Conservation (phyloP, 1,284 basidiomycete species). For the Trametes versicolor region DNA sequence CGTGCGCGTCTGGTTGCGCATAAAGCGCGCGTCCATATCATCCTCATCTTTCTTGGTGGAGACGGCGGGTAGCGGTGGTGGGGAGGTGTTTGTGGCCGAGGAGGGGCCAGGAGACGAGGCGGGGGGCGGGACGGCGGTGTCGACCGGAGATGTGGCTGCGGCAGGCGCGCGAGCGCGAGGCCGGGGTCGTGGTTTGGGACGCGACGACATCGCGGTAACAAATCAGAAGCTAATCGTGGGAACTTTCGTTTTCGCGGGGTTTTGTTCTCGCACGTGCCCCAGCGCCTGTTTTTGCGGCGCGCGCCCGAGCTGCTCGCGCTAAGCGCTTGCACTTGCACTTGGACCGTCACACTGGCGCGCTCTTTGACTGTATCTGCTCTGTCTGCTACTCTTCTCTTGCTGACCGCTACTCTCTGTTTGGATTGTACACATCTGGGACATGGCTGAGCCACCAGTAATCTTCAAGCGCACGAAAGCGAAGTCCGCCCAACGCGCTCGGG, state of each 20-base stretch:
- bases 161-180: slow-evolving; percentile 57
- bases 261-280: slow-evolving; percentile 34
- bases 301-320: background rate
- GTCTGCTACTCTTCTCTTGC: background rate
- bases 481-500: slow-evolving; percentile 57
- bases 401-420: background rate
- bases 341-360: background rate
- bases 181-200: slow-evolving; percentile 60
- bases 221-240: slow-evolving; percentile 54
- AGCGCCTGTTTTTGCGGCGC: slow-evolving; percentile 16
- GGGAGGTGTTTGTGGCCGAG: slow-evolving; percentile 14
- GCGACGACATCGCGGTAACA: slow-evolving; percentile 49
- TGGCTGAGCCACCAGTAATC: slow-evolving; percentile 44
- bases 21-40: slow-evolving; percentile 73
- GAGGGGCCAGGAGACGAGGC: slow-evolving; percentile 38
- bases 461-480: slow-evolving; percentile 71
- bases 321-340: background rate
- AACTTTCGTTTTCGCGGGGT: slow-evolving; percentile 46
- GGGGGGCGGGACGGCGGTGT: slow-evolving; percentile 27
- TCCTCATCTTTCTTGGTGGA: slow-evolving; percentile 34
- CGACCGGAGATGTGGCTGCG: slow-evolving; percentile 22
- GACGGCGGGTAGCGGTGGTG: slow-evolving; percentile 27
- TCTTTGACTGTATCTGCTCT: background rate
- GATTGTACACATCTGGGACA: background rate
- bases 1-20: slow-evolving; percentile 65